These are phyloP conservation scores for Picea engelmannii DNA, from an alignment of 83 land plant genomes.

Conservation along the genomic window DNA sequence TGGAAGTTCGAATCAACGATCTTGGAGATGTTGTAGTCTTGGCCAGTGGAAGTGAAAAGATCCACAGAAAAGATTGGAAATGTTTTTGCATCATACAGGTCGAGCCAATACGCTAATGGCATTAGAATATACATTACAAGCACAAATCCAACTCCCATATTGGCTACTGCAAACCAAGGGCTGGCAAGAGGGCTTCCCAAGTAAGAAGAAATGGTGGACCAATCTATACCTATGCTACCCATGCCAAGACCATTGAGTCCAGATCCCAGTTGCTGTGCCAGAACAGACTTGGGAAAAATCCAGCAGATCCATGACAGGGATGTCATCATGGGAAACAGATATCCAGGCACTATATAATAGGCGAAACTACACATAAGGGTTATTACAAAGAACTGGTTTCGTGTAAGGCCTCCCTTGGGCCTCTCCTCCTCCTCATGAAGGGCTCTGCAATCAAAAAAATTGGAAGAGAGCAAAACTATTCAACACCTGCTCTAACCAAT, in stretches of 20 bases:
- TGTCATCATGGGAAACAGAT: constrained; percentile 64
- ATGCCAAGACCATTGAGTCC: constrained; percentile 80
- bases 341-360: constrained; percentile 84
- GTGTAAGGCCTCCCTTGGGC: constrained; percentile 48
- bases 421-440: constrained; percentile 78
- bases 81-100: constrained; percentile 71
- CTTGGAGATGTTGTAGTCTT: constrained; percentile 53
- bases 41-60: constrained; percentile 60
- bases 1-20: constrained; percentile 62
- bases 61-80: constrained; percentile 80
- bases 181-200: constrained; percentile 89
- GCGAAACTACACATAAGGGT: constrained; percentile 67
- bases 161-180: constrained; percentile 87
- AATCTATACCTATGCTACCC: constrained; percentile 73
- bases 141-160: constrained; percentile 64
- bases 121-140: constrained; percentile 60
- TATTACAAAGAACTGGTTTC: constrained; percentile 77
- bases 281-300: constrained; percentile 64
- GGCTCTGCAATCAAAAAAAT: constrained; percentile 43
- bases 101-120: constrained; percentile 69
- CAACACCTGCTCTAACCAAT: constrained; percentile 21
- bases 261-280: constrained; percentile 85
- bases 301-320: constrained; percentile 87
- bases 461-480: constrained; percentile 43
- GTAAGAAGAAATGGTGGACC: constrained; percentile 76